Percentiles rank a stretch among this genome's conserved stretches.
Evolutionary conservation across 2,329 filamentous ascomycete genomes (phyloP).

Genomic region (Cyphellophora europaea): DNA sequence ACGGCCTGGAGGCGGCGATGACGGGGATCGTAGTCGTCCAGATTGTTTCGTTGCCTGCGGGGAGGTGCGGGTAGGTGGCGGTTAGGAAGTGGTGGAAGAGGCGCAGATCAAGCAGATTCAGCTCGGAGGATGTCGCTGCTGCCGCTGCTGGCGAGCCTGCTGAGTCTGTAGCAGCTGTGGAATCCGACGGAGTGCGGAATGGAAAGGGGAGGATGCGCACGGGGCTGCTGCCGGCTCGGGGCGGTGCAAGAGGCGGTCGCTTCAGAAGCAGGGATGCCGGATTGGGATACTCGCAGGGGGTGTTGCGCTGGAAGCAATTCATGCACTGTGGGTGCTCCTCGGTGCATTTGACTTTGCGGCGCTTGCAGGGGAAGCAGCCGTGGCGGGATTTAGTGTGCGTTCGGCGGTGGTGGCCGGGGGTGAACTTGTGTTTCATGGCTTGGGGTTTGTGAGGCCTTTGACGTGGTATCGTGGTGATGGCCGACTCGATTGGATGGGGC

Average conservation of each 20-base stretch:
- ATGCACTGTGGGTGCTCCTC: conserved; percentile 28
- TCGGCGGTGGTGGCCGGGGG: conserved; percentile 2
- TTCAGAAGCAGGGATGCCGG: too few relatives aligned
- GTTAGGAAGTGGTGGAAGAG: conserved; percentile 46
- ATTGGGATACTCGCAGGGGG: too few relatives aligned
- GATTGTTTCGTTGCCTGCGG: conserved; percentile 54
- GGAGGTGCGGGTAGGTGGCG: conserved; percentile 51
- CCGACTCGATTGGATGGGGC: too few relatives aligned
- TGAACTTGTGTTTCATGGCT: neutral
- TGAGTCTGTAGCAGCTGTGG: neutral
- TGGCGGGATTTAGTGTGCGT: conserved; percentile 8
- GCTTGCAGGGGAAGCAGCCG: conserved; percentile 8
- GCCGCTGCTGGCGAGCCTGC: too few relatives aligned
- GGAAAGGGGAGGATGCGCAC: neutral
- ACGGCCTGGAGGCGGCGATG: conserved; percentile 59
- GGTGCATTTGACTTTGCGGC: conserved; percentile 24
- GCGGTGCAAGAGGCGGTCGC: too few relatives aligned
- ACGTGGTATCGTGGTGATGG: too few relatives aligned
- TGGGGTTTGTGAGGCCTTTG: too few relatives aligned
- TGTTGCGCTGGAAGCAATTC: too few relatives aligned
- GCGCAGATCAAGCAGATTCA: conserved; percentile 33
- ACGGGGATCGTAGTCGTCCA: conserved; percentile 61
- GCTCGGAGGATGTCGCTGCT: too few relatives aligned
- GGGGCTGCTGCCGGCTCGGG: neutral
- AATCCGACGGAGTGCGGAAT: neutral